These are phyloP conservation scores for Diaporthe batatas DNA, from an alignment of 2,329 filamentous ascomycete species.

Conservation along the genomic window DNA sequence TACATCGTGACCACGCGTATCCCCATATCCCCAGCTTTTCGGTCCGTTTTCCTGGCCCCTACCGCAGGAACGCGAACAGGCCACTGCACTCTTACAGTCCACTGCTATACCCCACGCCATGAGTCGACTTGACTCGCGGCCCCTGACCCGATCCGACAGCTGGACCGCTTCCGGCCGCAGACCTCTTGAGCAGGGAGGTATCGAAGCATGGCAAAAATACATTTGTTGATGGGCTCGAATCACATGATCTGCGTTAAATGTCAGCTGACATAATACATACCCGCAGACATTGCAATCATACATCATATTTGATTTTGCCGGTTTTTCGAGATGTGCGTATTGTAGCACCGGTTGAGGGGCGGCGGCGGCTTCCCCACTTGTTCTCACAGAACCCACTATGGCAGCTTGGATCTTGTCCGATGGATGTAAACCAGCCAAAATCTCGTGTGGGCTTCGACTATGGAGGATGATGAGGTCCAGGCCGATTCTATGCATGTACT, in stretches of 20 bases:
- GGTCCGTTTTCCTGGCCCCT: conserved; percentile 14
- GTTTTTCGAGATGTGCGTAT: too few relatives aligned
- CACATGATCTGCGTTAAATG: not conserved
- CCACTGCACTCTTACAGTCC: conserved; percentile 4
- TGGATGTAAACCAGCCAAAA: too few relatives aligned
- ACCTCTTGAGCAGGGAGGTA: not conserved
- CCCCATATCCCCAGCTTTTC: conserved; percentile 30
- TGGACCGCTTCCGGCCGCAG: conserved; percentile 16
- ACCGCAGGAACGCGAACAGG: conserved; percentile 20
- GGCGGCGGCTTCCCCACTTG: too few relatives aligned
- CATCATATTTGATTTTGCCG: too few relatives aligned
- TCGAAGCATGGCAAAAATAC: not conserved
- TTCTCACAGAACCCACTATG: too few relatives aligned
- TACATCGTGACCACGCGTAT: conserved; percentile 28
- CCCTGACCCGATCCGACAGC: conserved; percentile 16
- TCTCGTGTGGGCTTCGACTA: too few relatives aligned
- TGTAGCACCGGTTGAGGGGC: too few relatives aligned
- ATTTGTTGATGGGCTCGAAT: not conserved
- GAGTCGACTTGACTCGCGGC: conserved; percentile 16
- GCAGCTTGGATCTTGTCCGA: too few relatives aligned
- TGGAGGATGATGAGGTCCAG: too few relatives aligned
- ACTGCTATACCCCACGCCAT: conserved; percentile 29
- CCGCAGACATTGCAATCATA: too few relatives aligned
- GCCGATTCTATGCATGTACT: too few relatives aligned
- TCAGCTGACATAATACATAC: too few relatives aligned